phyloP scores from a whole-genome alignment of 495 filamentous ascomycete species.

The Rhypophila decipiens region DNA sequence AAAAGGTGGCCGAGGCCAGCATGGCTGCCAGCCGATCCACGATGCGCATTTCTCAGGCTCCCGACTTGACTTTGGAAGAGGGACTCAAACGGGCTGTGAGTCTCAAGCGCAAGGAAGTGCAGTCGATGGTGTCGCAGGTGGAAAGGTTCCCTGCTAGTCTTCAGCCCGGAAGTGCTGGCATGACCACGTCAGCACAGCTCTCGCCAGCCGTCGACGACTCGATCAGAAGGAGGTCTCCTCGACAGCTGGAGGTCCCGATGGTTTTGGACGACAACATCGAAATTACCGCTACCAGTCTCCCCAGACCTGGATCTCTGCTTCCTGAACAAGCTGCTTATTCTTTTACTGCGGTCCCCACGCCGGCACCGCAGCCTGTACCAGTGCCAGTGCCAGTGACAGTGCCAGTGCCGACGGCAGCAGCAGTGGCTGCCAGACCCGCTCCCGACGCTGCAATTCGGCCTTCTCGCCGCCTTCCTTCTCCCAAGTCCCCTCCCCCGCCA shows the following conservation, averaged over 20 bases:
- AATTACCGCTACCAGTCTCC: neutral
- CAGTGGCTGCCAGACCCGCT: neutral
- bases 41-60: slow-evolving; percentile 26
- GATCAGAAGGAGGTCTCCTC: slow-evolving; percentile 36
- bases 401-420: neutral
- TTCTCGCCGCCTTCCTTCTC: slow-evolving; percentile 26
- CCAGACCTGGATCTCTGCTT: slow-evolving; percentile 2
- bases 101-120: slow-evolving; percentile 39
- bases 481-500: slow-evolving; percentile 21
- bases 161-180: slow-evolving; percentile 10
- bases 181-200: slow-evolving; percentile 33
- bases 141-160: slow-evolving; percentile 6
- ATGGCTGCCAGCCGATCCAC: no score
- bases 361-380: neutral
- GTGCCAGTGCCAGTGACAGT: neutral
- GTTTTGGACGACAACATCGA: neutral
- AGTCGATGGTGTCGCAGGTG: slow-evolving; percentile 16
- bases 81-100: slow-evolving; percentile 29
- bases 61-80: slow-evolving; percentile 19
- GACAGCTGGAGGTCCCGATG: slow-evolving; percentile 14
- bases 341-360: neutral
- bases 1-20: no score
- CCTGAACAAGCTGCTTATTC: neutral
- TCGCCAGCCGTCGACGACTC: slow-evolving; percentile 39
- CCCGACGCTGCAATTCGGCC: slow-evolving; percentile 24